These are phyloP conservation scores for Aspergillus indologenus DNA, from an alignment of 495 filamentous ascomycete genomes.

Conservation along the genomic window DNA sequence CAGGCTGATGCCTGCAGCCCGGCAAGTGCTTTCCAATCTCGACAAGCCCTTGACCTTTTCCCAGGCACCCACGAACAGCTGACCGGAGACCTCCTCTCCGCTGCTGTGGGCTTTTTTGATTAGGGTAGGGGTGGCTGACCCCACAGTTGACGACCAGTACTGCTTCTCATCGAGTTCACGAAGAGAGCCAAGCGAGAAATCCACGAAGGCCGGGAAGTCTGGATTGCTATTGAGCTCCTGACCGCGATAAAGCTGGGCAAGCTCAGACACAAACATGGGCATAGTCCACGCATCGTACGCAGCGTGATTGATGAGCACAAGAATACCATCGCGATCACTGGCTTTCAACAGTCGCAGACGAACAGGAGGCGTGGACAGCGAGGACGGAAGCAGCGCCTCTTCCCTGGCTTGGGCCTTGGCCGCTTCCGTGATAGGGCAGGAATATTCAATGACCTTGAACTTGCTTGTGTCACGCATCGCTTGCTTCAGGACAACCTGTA, in stretches of 20 bases:
- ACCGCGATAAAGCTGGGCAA: slow-evolving; percentile 23
- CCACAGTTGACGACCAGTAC: slow-evolving; percentile 23
- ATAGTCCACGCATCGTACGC: slow-evolving; percentile 38
- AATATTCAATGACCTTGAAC: slow-evolving; percentile 24
- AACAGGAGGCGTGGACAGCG: slow-evolving; percentile 27
- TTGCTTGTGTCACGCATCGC: slow-evolving; percentile 16
- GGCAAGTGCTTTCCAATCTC: slow-evolving; percentile 19
- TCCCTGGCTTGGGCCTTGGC: slow-evolving; percentile 21
- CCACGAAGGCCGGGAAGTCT: slow-evolving; percentile 23
- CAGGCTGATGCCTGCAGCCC: slow-evolving; percentile 18
- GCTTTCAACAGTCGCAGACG: slow-evolving; percentile 25
- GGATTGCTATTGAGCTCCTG: slow-evolving; percentile 13
- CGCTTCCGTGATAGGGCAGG: slow-evolving; percentile 9
- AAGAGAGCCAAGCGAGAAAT: slow-evolving; percentile 21
- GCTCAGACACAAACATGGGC: slow-evolving; percentile 27
- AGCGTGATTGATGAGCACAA: slow-evolving; percentile 33
- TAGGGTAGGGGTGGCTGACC: slow-evolving; percentile 14
- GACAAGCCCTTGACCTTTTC: slow-evolving; percentile 24
- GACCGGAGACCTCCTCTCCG: slow-evolving; percentile 1
- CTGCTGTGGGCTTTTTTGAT: slow-evolving; percentile 8
- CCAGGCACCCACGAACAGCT: slow-evolving; percentile 25
- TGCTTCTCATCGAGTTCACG: slow-evolving; percentile 17
- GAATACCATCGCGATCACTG: slow-evolving; percentile 23
- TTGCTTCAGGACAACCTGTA: slow-evolving; percentile 37
- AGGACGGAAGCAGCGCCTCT: slow-evolving; percentile 24